Evolutionary conservation across 1,139 yeast genomes (phyloP), one percentile per base, ranked within the genome.

Genomic region (Diutina ranongensis): DNA sequence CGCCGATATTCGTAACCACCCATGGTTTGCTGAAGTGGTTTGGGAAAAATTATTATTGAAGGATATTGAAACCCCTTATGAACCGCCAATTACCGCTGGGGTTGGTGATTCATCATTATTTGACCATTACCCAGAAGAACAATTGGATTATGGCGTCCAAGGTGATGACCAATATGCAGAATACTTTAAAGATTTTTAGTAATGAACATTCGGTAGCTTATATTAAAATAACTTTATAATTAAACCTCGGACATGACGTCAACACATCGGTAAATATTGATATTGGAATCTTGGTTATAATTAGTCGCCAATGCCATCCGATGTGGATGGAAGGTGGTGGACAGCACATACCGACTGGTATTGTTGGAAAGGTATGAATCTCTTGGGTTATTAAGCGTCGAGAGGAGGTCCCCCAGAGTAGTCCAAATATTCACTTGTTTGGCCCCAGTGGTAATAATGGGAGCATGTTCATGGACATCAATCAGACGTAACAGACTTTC

Each of bases 391-490:
- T 74, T 76, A 51, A 88, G 74, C 4, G 76, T 69, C 1, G 86
- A 67, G 13, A 88, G 67, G 46, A 78, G 60, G 49, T 82, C 85
- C 4, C 97, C 97, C 0, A 83, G 68, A 0, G 96, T 88, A 3
- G 95, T 81, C 87, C 94, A 89, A 9, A 89, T 66, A 42, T 85
- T 83, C n/a, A 88, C 80, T 40, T 76, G 72, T 51, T 81, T 82
- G 3, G 94, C 81, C 0, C 95, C 97, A 1, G 95, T 82, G 10
- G 88, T 87, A 52, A 89, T 76, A 1, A 89, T 72, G 0, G 98
- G 97, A 0, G 98, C 98, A 63, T 92, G 98, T 56, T 92, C 98
- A 62, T 92, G 98, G 2, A 86, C 77, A 54, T 85, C 86, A 49
- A 87, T 71, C 31, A 86, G 74, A 15, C 94, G 74, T 72, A 88